phyloP scores from a whole-genome alignment of 192 early-diverging fungal species.

The Physocladia obscura region DNA sequence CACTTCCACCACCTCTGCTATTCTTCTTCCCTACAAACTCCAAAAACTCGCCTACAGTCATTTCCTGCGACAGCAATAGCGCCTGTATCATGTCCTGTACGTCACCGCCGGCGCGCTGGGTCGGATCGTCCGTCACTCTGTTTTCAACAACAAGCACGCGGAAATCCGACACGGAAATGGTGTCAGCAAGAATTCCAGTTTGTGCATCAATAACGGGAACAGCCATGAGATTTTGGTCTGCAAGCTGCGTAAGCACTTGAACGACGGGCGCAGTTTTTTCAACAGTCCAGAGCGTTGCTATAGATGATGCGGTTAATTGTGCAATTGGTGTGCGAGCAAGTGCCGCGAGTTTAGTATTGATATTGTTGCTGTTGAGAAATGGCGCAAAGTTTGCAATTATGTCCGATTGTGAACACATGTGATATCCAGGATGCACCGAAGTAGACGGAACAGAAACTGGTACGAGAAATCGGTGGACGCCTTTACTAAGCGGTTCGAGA shows the following conservation, averaged over 20 bases:
- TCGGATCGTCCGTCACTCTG: too few species aligned
- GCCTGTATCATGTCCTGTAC: conserved; percentile 7
- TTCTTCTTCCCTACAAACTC: conserved; percentile 1
- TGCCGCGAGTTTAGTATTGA: not conserved
- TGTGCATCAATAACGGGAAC: conserved; percentile 31
- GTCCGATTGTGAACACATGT: conserved; percentile 24
- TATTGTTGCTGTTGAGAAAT: not conserved
- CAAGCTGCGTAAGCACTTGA: conserved; percentile 8
- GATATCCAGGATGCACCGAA: not conserved
- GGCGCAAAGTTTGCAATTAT: not conserved
- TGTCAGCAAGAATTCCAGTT: conserved; percentile 19
- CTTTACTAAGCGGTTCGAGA: conserved; percentile 24
- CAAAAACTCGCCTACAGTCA: conserved; percentile 34
- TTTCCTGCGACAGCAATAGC: not conserved
- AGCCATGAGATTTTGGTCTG: conserved; percentile 10
- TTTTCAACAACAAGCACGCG: conserved; percentile 7
- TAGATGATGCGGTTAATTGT: too few species aligned
- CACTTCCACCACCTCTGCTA: too few species aligned
- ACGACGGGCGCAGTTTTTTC: not conserved
- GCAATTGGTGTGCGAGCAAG: conserved; percentile 22
- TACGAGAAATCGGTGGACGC: conserved; percentile 33
- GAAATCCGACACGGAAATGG: conserved; percentile 30
- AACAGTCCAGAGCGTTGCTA: too few species aligned
- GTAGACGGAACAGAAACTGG: conserved; percentile 11
- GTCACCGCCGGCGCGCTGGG: not conserved